Percentiles rank a stretch among this genome's conserved stretches.
Conservation (phyloP, 2,329 filamentous ascomycete species). For the Aspergillus fumigatiaffinis region DNA sequence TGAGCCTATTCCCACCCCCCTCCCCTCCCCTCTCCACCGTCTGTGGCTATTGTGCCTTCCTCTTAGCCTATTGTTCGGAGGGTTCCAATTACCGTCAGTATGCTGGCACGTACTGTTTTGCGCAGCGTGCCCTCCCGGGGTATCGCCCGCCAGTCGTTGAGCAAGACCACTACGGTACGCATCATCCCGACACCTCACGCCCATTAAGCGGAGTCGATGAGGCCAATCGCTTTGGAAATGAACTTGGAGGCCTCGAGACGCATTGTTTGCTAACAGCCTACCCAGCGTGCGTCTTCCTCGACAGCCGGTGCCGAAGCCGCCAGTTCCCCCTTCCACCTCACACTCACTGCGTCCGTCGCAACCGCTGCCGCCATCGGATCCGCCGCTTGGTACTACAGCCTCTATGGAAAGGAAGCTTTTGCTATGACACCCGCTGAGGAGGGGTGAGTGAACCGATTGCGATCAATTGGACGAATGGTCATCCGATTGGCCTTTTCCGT, state of each 20-base stretch:
- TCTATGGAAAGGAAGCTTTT: slow-evolving; percentile 82
- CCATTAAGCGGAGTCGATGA: slow-evolving; percentile 27
- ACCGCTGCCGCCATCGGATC: slow-evolving; percentile 84
- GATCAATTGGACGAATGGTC: slow-evolving; percentile 10
- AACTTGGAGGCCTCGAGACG: slow-evolving; percentile 27
- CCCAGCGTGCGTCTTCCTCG: slow-evolving; percentile 65
- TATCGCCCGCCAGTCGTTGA: slow-evolving; percentile 69
- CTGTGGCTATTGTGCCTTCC: slow-evolving; percentile 30
- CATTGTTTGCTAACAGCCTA: slow-evolving; percentile 28
- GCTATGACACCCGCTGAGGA: slow-evolving; percentile 94
- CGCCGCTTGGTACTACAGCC: slow-evolving; percentile 94
- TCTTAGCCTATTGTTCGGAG: slow-evolving; percentile 33
- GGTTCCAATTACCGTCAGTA: slow-evolving; percentile 51
- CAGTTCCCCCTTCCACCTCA: slow-evolving; percentile 75
- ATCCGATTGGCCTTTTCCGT: slow-evolving; percentile 14
- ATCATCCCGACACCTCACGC: slow-evolving; percentile 36
- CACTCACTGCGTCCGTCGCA: slow-evolving; percentile 79
- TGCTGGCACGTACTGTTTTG: slow-evolving; percentile 91
- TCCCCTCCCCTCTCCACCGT: slow-evolving; percentile 25
- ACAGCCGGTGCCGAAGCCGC: slow-evolving; percentile 64
- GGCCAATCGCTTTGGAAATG: slow-evolving; percentile 25
- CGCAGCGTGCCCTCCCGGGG: slow-evolving; percentile 83
- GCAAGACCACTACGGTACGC: slow-evolving; percentile 72
- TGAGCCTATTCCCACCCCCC: slow-evolving; percentile 19
- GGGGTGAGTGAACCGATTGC: slow-evolving; percentile 67